Conservation (phyloP, 176 grass and related monocot species). For the Saccharum officinarum region DNA sequence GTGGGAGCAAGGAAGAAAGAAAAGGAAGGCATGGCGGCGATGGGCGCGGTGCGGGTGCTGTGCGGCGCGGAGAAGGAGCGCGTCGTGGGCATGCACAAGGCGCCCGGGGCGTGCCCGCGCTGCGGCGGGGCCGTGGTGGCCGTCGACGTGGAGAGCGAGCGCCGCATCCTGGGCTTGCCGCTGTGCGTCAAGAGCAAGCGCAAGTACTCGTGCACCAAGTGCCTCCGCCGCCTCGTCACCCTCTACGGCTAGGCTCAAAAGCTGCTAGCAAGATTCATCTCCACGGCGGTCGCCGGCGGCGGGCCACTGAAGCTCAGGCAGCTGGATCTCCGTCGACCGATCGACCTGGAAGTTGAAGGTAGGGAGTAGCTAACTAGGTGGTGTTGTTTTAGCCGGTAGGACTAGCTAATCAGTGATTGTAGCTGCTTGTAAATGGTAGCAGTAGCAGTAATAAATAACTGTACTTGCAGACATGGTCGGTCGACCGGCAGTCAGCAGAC, state of each 20-base stretch:
- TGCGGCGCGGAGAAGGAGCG: constrained; percentile 58
- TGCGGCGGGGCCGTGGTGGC: constrained; percentile 73
- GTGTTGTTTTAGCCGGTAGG: background rate
- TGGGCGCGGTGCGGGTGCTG: constrained; percentile 34
- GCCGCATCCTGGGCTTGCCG: constrained; percentile 66
- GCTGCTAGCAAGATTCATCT: background rate
- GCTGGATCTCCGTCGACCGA: too few relatives aligned
- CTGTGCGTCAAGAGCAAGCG: constrained; percentile 76
- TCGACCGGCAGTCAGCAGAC: background rate
- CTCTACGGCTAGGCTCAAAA: background rate
- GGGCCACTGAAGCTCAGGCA: too few relatives aligned
- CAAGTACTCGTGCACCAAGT: constrained; percentile 70
- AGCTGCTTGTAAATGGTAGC: background rate
- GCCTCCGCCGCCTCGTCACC: constrained; percentile 72
- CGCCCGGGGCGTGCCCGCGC: constrained; percentile 65
- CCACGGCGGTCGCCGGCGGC: background rate
- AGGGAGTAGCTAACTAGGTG: background rate
- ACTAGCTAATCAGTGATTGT: background rate
- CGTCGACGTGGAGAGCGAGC: constrained; percentile 61
- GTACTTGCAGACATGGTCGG: background rate
- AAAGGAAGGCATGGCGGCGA: background rate
- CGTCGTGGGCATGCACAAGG: constrained; percentile 68
- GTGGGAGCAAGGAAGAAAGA: background rate
- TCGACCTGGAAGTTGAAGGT: too few relatives aligned
- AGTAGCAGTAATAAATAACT: background rate